These are phyloP conservation scores for Yamadazyma philogaea DNA, from an alignment of 805 yeast genomes.

Conservation along the genomic window DNA sequence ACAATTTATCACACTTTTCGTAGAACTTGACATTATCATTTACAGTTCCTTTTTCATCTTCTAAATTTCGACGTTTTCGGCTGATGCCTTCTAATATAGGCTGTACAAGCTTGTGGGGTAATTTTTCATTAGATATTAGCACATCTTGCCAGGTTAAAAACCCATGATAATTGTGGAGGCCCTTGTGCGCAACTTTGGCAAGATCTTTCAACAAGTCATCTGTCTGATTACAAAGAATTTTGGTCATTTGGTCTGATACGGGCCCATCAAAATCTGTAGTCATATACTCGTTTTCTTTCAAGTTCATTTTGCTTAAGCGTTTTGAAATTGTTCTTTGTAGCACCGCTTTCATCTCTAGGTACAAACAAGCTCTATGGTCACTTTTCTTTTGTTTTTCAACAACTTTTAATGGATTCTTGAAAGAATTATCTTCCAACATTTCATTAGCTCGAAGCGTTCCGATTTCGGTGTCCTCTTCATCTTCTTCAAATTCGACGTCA, in stretches of 20 bases:
- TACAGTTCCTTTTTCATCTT: not conserved
- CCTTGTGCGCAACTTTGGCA: slow-evolving; percentile 5
- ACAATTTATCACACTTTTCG: slow-evolving; percentile 23
- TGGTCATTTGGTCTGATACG: slow-evolving; percentile 5
- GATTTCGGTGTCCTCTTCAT: slow-evolving; percentile 8
- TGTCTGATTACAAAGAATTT: slow-evolving; percentile 4
- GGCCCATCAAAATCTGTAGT: slow-evolving; percentile 2
- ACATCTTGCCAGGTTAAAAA: slow-evolving; percentile 30
- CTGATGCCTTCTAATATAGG: not conserved
- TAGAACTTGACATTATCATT: slow-evolving; percentile 13
- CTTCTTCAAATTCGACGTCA: slow-evolving; percentile 16
- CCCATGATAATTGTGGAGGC: slow-evolving; percentile 12
- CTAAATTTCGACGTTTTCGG: not conserved
- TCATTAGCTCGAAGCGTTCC: slow-evolving; percentile 4
- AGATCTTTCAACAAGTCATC: slow-evolving; percentile 8
- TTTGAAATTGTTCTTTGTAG: slow-evolving; percentile 8
- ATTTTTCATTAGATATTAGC: slow-evolving; percentile 20
- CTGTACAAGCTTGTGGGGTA: slow-evolving; percentile 9
- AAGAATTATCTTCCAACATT: not conserved
- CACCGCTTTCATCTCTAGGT: slow-evolving; percentile 14
- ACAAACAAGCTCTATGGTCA: slow-evolving; percentile 10
- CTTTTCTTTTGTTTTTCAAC: slow-evolving; percentile 4
- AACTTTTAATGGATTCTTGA: slow-evolving; percentile 3
- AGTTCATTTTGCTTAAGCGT: slow-evolving; percentile 2
- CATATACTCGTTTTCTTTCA: slow-evolving; percentile 5